phyloP scores from a whole-genome alignment of 495 filamentous ascomycete species.

The Bathelium albidoporum region DNA sequence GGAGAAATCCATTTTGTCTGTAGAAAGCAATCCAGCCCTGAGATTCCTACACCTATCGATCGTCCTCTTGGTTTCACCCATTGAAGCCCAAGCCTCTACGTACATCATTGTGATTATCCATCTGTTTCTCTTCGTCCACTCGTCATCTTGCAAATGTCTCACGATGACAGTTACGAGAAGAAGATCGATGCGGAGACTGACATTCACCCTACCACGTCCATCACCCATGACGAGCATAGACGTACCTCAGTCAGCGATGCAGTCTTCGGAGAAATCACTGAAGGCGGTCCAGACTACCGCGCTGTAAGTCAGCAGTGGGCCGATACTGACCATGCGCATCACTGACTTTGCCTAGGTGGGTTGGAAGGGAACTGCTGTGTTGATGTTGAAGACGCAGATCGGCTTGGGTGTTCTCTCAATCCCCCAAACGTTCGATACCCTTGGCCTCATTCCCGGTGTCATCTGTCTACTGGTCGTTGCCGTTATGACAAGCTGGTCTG shows the following conservation, averaged over 20 bases:
- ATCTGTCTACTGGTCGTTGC: conserved; percentile 5
- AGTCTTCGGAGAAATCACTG: conserved; percentile 7
- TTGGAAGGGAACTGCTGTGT: conserved; percentile 6
- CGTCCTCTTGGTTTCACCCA: background rate
- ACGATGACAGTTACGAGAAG: background rate
- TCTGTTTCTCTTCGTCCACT: background rate
- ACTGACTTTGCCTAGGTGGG: conserved; percentile 5
- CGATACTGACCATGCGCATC: background rate
- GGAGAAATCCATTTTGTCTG: background rate
- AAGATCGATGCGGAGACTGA: background rate
- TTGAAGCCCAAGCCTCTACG: background rate
- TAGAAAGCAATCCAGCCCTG: background rate
- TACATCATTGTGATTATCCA: background rate
- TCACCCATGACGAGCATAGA: background rate
- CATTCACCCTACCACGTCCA: background rate
- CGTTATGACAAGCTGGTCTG: conserved; percentile 8
- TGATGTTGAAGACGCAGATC: conserved; percentile 11
- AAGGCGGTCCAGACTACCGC: conserved; percentile 11
- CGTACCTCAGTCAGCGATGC: background rate
- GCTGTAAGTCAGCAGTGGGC: conserved; percentile 1
- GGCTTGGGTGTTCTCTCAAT: conserved; percentile 10
- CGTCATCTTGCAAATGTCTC: background rate
- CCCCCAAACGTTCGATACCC: background rate
- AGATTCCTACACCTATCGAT: conserved; percentile 1
- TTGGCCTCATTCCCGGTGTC: conserved; percentile 8